phyloP scores from a whole-genome alignment of 305 asterid species.

The Fraxinus greggii region DNA sequence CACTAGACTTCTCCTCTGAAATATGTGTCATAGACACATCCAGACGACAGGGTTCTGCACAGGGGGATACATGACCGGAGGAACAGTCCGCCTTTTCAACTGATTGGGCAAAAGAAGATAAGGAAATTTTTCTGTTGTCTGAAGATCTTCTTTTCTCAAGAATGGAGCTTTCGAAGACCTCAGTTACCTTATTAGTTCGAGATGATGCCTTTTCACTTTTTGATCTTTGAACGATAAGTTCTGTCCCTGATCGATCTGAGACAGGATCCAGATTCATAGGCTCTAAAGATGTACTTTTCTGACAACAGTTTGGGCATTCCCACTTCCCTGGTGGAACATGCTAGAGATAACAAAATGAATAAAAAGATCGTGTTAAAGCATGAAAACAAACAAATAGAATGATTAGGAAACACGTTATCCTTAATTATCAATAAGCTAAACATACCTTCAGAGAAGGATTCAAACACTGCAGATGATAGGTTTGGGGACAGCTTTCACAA shows the following conservation, averaged over 20 bases:
- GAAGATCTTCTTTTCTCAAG: constrained; percentile 51
- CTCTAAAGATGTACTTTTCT: constrained; percentile 40
- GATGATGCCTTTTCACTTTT: constrained; percentile 49
- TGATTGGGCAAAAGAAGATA: constrained; percentile 35
- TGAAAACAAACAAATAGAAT: constrained; percentile 24
- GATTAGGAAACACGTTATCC: not conserved
- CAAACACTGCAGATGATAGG: constrained; percentile 59
- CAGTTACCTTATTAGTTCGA: constrained; percentile 42
- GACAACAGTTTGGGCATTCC: constrained; percentile 72
- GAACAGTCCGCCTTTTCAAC: constrained; percentile 40
- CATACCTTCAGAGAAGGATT: constrained; percentile 68
- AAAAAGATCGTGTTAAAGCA: constrained; percentile 22
- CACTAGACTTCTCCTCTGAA: constrained; percentile 33
- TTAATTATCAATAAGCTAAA: constrained; percentile 5
- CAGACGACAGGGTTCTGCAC: constrained; percentile 32
- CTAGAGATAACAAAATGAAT: constrained; percentile 33
- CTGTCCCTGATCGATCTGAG: constrained; percentile 63
- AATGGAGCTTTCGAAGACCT: constrained; percentile 40
- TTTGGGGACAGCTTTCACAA: constrained; percentile 55
- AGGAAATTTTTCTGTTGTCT: constrained; percentile 47
- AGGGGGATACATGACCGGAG: constrained; percentile 36
- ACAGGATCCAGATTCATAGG: constrained; percentile 43
- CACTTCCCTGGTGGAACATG: constrained; percentile 73
- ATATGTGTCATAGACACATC: constrained; percentile 26
- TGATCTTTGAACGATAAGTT: constrained; percentile 53